These are phyloP conservation scores for Durotheca rogersii DNA, from an alignment of 495 filamentous ascomycete species.

Conservation along the genomic window DNA sequence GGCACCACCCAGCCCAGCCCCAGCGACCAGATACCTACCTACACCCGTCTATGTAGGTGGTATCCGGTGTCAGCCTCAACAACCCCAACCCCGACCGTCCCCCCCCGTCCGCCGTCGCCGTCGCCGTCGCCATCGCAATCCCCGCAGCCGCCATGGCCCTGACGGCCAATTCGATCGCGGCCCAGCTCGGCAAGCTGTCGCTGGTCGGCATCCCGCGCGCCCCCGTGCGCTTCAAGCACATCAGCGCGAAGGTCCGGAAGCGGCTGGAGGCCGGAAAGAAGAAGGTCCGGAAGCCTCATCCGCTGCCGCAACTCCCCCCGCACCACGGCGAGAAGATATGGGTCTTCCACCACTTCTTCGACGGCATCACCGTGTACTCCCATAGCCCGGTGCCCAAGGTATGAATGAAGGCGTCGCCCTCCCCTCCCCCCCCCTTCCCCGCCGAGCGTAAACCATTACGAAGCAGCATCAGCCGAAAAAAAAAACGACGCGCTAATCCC, in stretches of 20 bases:
- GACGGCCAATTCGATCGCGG: slow-evolving; percentile 25
- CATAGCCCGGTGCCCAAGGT: slow-evolving; percentile 69
- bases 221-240: slow-evolving; percentile 23
- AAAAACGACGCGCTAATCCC: background rate
- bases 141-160: slow-evolving; percentile 31
- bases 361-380: slow-evolving; percentile 83
- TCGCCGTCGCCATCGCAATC: background rate
- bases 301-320: slow-evolving; percentile 30
- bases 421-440: background rate
- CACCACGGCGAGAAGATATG: slow-evolving; percentile 71
- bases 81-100: slow-evolving; percentile 14
- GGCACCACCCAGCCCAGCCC: too few relatives aligned
- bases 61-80: background rate
- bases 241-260: slow-evolving; percentile 1
- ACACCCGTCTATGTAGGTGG: slow-evolving; percentile 4
- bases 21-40: background rate
- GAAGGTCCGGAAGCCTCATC: slow-evolving; percentile 1
- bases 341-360: slow-evolving; percentile 76
- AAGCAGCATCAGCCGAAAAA: slow-evolving; percentile 4
- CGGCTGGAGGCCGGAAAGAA: slow-evolving; percentile 1
- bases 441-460: background rate
- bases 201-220: slow-evolving; percentile 21
- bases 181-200: slow-evolving; percentile 28
- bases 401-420: slow-evolving; percentile 29
- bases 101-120: background rate